These are phyloP conservation scores for Fusarium xylarioides DNA, from an alignment of 2,329 filamentous ascomycete genomes.

Conservation along the genomic window DNA sequence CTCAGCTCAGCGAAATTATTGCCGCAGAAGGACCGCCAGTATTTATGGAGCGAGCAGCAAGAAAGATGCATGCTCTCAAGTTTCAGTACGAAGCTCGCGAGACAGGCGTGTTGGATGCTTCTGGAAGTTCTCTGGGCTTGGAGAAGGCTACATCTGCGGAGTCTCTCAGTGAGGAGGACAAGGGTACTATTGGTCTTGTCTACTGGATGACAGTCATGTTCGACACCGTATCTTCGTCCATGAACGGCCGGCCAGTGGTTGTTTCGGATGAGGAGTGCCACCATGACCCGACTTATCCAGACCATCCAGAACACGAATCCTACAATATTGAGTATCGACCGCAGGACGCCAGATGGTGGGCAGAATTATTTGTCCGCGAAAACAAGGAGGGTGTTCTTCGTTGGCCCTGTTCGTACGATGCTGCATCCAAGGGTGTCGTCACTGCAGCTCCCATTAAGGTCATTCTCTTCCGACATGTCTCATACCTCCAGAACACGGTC, in stretches of 20 bases:
- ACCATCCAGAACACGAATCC: constrained; percentile 30
- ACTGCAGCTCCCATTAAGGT: constrained; percentile 67
- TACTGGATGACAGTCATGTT: constrained; percentile 70
- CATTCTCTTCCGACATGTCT: constrained; percentile 64
- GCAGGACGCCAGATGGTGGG: constrained; percentile 46
- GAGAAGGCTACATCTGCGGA: constrained; percentile 37
- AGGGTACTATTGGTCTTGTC: constrained; percentile 61
- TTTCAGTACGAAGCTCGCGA: constrained; percentile 46
- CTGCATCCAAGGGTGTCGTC: constrained; percentile 58
- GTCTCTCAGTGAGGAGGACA: constrained; percentile 44
- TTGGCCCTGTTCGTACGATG: constrained; percentile 65
- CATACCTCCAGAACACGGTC: constrained; percentile 63
- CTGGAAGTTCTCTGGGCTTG: constrained; percentile 39
- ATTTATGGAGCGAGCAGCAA: constrained; percentile 49
- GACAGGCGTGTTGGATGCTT: constrained; percentile 38
- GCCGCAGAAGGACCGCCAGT: constrained; percentile 42
- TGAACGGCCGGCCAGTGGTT: constrained; percentile 53
- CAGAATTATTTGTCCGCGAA: constrained; percentile 48
- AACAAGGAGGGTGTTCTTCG: constrained; percentile 43
- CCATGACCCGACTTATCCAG: constrained; percentile 45
- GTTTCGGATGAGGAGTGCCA: constrained; percentile 53
- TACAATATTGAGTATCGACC: constrained; percentile 33
- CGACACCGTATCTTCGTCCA: constrained; percentile 65
- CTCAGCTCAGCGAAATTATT: constrained; percentile 47
- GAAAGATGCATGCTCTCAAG: constrained; percentile 52